phyloP scores from a whole-genome alignment of 805 yeast genomes.

The Kluyveromyces siamensis region DNA sequence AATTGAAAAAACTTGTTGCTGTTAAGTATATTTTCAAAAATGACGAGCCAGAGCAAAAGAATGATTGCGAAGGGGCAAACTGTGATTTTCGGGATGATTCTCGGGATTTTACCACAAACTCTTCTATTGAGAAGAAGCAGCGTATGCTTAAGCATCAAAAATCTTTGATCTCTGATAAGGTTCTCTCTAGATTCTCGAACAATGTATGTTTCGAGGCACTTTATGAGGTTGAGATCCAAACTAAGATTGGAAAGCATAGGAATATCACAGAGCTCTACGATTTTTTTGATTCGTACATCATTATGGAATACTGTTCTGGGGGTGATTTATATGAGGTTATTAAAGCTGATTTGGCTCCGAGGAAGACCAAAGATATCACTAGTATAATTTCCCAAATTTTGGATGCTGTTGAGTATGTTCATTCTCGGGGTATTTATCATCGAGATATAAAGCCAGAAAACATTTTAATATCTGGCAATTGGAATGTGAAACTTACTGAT shows the following conservation, averaged over 20 bases:
- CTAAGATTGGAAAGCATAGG: slow-evolving; percentile 47
- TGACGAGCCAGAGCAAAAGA: slow-evolving; percentile 33
- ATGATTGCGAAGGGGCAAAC: slow-evolving; percentile 12
- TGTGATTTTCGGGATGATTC: not conserved
- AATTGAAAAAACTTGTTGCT: slow-evolving; percentile 55
- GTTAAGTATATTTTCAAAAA: slow-evolving; percentile 72
- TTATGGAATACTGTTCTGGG: slow-evolving; percentile 75
- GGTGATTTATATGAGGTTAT: slow-evolving; percentile 84
- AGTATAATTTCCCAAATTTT: slow-evolving; percentile 54
- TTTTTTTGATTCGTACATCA: slow-evolving; percentile 57
- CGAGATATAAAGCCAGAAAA: slow-evolving; percentile 79
- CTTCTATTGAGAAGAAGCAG: slow-evolving; percentile 18
- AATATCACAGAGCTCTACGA: slow-evolving; percentile 55
- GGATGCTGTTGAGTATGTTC: slow-evolving; percentile 72
- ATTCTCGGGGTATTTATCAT: slow-evolving; percentile 62
- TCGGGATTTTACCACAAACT: slow-evolving; percentile 3
- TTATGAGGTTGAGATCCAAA: slow-evolving; percentile 59
- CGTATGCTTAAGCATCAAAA: slow-evolving; percentile 17
- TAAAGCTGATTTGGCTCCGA: slow-evolving; percentile 50
- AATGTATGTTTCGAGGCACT: slow-evolving; percentile 47
- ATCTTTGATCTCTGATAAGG: slow-evolving; percentile 30
- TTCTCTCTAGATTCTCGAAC: slow-evolving; percentile 30
- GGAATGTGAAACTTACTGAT: slow-evolving; percentile 57
- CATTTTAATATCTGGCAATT: slow-evolving; percentile 47
- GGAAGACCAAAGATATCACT: slow-evolving; percentile 36